phyloP scores from a whole-genome alignment of 257 asterid genomes.

The Lithospermum erythrorhizon region DNA sequence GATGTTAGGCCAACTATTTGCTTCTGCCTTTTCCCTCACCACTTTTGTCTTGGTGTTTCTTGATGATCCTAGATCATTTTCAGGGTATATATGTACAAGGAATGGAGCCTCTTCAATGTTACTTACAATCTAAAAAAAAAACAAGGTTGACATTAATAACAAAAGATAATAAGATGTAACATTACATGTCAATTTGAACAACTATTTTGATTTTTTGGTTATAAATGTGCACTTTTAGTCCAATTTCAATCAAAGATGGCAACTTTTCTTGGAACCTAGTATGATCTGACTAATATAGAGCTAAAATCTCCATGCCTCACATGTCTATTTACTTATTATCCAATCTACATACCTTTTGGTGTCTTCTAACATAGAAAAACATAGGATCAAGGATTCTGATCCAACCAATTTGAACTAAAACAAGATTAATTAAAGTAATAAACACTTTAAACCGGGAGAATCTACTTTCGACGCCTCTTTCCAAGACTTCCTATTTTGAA shows the following conservation, averaged over 20 bases:
- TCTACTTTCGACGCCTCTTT: no score
- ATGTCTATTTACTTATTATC: background rate
- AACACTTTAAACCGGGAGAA: no score
- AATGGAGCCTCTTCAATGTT: conserved; percentile 28
- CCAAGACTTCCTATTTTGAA: no score
- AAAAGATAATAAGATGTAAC: no score
- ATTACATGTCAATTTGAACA: no score
- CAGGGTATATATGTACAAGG: conserved; percentile 24
- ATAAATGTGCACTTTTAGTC: no score
- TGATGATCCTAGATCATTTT: conserved; percentile 3
- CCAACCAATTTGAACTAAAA: no score
- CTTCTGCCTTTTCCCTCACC: conserved; percentile 18
- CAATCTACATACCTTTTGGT: background rate
- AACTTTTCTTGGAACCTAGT: background rate
- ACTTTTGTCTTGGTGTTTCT: conserved; percentile 7
- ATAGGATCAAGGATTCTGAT: no score
- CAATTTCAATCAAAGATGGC: background rate
- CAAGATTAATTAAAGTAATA: no score
- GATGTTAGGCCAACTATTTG: conserved; percentile 17
- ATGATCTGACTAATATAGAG: background rate
- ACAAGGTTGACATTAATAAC: background rate
- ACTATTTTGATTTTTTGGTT: no score
- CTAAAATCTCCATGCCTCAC: background rate
- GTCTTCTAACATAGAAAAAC: background rate
- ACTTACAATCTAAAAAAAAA: conserved; percentile 19